phyloP scores from a whole-genome alignment of 331 rosid species.

The Arachis monticola region DNA sequence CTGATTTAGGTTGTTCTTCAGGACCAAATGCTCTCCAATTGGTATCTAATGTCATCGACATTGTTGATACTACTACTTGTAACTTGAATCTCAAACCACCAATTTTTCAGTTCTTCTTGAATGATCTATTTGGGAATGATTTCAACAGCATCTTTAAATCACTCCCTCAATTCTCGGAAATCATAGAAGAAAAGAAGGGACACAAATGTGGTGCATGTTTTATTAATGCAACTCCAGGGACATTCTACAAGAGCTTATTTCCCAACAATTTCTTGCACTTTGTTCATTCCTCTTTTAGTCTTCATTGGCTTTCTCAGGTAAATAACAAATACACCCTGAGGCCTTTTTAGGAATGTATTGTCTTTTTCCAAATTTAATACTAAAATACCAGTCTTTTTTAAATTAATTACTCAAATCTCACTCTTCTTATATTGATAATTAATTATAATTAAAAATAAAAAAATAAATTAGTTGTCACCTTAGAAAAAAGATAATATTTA shows the following conservation, averaged over 20 bases:
- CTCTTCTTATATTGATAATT: no score
- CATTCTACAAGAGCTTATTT: slow-evolving; percentile 56
- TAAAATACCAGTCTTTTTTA: no score
- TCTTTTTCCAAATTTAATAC: no score
- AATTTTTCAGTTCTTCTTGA: slow-evolving; percentile 38
- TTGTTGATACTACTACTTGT: no score
- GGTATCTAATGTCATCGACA: not conserved
- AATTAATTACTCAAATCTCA: no score
- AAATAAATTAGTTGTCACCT: no score
- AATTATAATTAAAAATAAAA: no score
- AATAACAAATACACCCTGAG: not conserved
- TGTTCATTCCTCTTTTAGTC: slow-evolving; percentile 46
- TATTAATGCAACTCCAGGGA: slow-evolving; percentile 52
- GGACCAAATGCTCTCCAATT: no score
- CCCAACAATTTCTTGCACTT: slow-evolving; percentile 44
- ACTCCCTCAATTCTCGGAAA: slow-evolving; percentile 42
- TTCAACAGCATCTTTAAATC: slow-evolving; percentile 51
- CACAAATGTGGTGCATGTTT: slow-evolving; percentile 39
- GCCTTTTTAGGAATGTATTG: no score
- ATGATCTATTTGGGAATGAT: slow-evolving; percentile 59
- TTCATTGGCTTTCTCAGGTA: slow-evolving; percentile 45
- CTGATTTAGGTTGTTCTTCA: no score
- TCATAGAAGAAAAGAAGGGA: slow-evolving; percentile 19
- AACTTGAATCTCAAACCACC: slow-evolving; percentile 16
- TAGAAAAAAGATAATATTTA: no score